Conservation (phyloP, 2,329 filamentous ascomycete genomes). For the Aspergillaceae sp. region DNA sequence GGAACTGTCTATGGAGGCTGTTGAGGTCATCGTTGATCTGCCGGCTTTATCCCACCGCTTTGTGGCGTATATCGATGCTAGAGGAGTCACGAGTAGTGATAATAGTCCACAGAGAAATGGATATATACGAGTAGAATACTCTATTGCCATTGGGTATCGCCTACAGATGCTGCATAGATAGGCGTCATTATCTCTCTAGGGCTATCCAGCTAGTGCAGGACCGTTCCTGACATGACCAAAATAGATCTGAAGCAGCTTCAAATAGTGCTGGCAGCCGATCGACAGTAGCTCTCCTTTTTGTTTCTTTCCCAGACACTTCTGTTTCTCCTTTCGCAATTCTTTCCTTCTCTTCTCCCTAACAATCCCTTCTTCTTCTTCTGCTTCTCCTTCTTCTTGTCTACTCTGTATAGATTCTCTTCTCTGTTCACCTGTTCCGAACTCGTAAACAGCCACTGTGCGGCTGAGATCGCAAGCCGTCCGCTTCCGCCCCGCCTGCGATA, state of each 20-base stretch:
- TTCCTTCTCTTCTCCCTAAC: background rate
- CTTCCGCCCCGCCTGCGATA: conserved; percentile 8
- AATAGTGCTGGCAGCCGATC: background rate
- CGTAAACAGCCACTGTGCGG: too few species aligned
- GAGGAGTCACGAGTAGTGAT: too few species aligned
- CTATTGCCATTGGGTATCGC: too few species aligned
- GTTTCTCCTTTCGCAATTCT: background rate
- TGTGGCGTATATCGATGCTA: background rate
- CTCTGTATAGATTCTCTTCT: conserved; percentile 1
- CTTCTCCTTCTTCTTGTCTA: conserved; percentile 6
- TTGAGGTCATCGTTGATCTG: background rate
- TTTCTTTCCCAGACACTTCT: conserved; percentile 1
- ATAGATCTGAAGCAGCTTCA: too few species aligned
- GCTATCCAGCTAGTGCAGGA: too few species aligned
- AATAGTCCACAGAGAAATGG: too few species aligned
- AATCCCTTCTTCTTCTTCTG: conserved; percentile 4
- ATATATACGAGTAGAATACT: too few species aligned
- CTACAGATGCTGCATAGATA: too few species aligned
- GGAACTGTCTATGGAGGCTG: too few species aligned
- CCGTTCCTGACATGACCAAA: too few species aligned
- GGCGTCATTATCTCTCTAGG: too few species aligned
- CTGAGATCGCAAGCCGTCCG: conserved; percentile 3
- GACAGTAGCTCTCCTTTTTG: conserved; percentile 5
- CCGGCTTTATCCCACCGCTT: background rate
- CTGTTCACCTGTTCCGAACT: background rate